Evolutionary conservation across 352 stramenopile genomes (phyloP).

Genomic region (Discostella stelligera): DNA sequence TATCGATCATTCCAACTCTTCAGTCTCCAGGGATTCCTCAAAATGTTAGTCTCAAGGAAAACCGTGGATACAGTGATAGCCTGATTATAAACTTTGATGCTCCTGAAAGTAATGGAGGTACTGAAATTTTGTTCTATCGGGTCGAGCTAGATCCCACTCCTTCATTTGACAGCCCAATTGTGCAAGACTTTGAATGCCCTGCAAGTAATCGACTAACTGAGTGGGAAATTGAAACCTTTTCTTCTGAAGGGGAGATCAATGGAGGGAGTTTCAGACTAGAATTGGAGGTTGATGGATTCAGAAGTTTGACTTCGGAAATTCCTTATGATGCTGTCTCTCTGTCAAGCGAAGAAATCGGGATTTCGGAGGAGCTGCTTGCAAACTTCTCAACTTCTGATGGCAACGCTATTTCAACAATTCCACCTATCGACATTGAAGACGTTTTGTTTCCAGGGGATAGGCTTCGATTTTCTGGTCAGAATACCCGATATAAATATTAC

Average conservation of each 20-base stretch:
- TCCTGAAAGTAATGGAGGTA: slow-evolving; percentile 70
- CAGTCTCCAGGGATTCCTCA: slow-evolving; percentile 85
- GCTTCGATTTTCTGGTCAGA: slow-evolving; percentile 65
- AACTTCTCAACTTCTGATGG: slow-evolving; percentile 48
- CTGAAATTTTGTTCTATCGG: slow-evolving; percentile 73
- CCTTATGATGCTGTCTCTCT: slow-evolving; percentile 90
- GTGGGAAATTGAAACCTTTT: slow-evolving; percentile 61
- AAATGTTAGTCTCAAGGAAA: slow-evolving; percentile 84
- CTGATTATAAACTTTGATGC: slow-evolving; percentile 83
- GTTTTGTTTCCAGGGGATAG: slow-evolving; percentile 69
- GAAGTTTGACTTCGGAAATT: slow-evolving; percentile 84
- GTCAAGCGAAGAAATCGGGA: slow-evolving; percentile 84
- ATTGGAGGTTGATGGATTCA: slow-evolving; percentile 63
- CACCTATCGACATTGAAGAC: slow-evolving; percentile 47
- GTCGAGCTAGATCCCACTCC: slow-evolving; percentile 79
- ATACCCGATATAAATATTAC: slow-evolving; percentile 51
- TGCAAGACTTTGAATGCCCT: slow-evolving; percentile 66
- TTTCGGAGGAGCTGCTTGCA: slow-evolving; percentile 53
- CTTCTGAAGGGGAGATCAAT: slow-evolving; percentile 55
- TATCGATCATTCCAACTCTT: slow-evolving; percentile 65
- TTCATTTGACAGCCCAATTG: slow-evolving; percentile 75
- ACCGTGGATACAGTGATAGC: slow-evolving; percentile 84
- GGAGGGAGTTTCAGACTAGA: slow-evolving; percentile 75
- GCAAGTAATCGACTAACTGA: slow-evolving; percentile 68
- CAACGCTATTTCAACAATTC: slow-evolving; percentile 49